Percentiles rank a stretch among this genome's conserved stretches.
These are phyloP conservation scores for Chlorella sorokiniana DNA, from an alignment of 139 green algal species.

Conservation along the genomic window DNA sequence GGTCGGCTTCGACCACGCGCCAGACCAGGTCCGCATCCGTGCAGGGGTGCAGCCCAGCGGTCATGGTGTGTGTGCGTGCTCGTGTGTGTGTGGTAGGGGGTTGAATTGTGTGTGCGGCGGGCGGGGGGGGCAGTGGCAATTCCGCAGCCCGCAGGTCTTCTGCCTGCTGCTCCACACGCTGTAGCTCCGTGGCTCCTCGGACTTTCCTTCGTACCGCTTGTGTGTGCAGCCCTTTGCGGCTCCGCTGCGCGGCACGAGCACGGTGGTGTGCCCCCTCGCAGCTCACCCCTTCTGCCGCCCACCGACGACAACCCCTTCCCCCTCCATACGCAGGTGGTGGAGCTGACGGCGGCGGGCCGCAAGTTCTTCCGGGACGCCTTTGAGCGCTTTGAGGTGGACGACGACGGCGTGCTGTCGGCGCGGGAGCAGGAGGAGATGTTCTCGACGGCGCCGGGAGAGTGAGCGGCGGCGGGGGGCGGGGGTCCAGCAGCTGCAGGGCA, in stretches of 20 bases:
- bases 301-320: not conserved
- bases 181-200: too few relatives aligned
- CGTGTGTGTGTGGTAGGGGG: not conserved
- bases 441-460: conserved; percentile 54
- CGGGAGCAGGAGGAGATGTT: conserved; percentile 64
- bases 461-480: too few relatives aligned
- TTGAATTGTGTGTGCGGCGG: too few relatives aligned
- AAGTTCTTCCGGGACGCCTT: conserved; percentile 70
- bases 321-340: conserved; percentile 52
- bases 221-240: not conserved
- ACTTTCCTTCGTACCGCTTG: too few relatives aligned
- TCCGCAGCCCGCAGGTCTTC: too few relatives aligned
- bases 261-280: not conserved
- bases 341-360: conserved; percentile 58
- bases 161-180: too few relatives aligned
- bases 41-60: not conserved
- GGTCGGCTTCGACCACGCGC: conserved; percentile 45
- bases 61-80: not conserved
- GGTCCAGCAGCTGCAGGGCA: too few relatives aligned
- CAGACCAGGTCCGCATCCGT: conserved; percentile 39
- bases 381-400: conserved; percentile 53
- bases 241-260: not conserved
- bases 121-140: too few relatives aligned
- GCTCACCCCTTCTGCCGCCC: not conserved
- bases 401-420: conserved; percentile 57